These are phyloP conservation scores for Haematococcus sp. DNA, from an alignment of 139 green algal species.

Conservation along the genomic window DNA sequence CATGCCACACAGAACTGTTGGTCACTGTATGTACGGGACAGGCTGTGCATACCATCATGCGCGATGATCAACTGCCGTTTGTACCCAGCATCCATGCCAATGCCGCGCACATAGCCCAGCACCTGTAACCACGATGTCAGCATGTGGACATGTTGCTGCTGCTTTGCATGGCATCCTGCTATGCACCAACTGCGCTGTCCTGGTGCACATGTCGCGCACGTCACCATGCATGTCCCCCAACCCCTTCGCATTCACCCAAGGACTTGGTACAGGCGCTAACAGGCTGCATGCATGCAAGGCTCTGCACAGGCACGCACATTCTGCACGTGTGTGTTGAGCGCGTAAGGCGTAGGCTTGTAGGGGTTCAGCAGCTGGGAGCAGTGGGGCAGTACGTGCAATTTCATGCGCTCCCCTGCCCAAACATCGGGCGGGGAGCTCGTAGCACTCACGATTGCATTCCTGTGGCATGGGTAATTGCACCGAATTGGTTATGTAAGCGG, in stretches of 20 bases:
- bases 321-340: slow-evolving; percentile 5
- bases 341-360: not conserved
- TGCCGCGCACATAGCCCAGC: slow-evolving; percentile 1
- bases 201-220: too few species aligned
- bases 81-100: not conserved
- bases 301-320: not conserved
- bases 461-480: not conserved
- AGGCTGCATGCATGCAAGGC: too few species aligned
- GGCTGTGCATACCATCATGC: not conserved
- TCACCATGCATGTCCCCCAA: too few species aligned
- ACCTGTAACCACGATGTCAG: not conserved
- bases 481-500: too few species aligned
- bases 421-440: not conserved
- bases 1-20: too few species aligned
- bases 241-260: too few species aligned
- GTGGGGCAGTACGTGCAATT: not conserved
- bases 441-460: not conserved
- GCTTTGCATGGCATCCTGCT: too few species aligned
- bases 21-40: too few species aligned
- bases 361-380: not conserved
- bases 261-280: too few species aligned
- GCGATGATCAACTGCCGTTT: slow-evolving; percentile 12
- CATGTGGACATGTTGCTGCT: too few species aligned
- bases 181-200: too few species aligned
- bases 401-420: not conserved